These are phyloP conservation scores for Suillus paluster DNA, from an alignment of 768 basidiomycete genomes.

Conservation along the genomic window DNA sequence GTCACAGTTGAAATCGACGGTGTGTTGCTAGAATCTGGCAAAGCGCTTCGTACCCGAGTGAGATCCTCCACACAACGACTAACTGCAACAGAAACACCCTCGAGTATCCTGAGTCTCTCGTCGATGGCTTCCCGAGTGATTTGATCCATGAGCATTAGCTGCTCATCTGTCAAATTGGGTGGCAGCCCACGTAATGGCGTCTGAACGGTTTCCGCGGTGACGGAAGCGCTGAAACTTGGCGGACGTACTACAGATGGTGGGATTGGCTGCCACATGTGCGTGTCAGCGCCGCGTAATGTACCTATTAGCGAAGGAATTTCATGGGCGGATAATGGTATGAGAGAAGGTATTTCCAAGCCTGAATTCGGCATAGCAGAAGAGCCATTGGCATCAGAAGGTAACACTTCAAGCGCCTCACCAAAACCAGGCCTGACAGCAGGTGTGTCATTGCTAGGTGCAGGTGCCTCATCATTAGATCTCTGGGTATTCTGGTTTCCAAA, in stretches of 20 bases:
- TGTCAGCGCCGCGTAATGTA: neutral
- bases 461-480: neutral
- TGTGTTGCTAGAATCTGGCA: conserved; percentile 47
- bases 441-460: neutral
- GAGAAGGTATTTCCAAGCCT: neutral
- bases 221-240: neutral
- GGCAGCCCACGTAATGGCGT: neutral
- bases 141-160: conserved; percentile 65
- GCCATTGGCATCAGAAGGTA: neutral
- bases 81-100: conserved; percentile 77
- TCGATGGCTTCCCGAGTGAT: conserved; percentile 83
- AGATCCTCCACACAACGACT: conserved; percentile 81
- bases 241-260: conserved; percentile 12
- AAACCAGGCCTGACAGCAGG: neutral
- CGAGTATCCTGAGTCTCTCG: conserved; percentile 77
- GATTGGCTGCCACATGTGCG: conserved; percentile 6
- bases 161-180: conserved; percentile 56
- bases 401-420: neutral
- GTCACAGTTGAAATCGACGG: neutral
- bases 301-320: neutral
- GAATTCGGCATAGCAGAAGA: neutral
- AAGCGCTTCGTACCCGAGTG: conserved; percentile 70
- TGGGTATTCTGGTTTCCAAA: conserved; percentile 18
- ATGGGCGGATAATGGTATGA: conserved; percentile 4
- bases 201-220: conserved; percentile 2